Evolutionary conservation across 768 basidiomycete genomes (phyloP).

Genomic region (Kwoniella mangroviensis): DNA sequence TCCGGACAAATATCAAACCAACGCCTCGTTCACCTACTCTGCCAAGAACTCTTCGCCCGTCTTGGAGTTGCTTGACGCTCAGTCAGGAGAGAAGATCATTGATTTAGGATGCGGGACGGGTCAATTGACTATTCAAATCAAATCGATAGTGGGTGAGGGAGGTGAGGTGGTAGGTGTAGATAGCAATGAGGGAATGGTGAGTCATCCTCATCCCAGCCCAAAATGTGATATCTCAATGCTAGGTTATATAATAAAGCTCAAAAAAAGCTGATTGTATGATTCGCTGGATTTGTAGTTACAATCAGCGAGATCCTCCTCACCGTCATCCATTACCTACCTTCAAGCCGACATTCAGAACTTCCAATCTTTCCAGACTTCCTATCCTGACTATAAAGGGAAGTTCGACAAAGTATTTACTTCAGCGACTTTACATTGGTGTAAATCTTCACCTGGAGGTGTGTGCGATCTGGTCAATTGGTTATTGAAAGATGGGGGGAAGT

Average conservation of each 20-base stretch:
- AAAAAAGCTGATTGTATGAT: too few relatives aligned
- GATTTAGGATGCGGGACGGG: constrained; percentile 77
- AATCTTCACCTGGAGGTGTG: constrained; percentile 70
- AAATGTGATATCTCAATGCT: background rate
- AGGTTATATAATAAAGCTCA: too few relatives aligned
- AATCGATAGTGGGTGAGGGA: constrained; percentile 62
- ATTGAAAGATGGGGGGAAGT: constrained; percentile 72
- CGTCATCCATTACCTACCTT: constrained; percentile 54
- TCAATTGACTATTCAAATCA: constrained; percentile 70
- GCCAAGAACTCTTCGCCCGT: constrained; percentile 63
- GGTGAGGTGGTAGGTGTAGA: constrained; percentile 70
- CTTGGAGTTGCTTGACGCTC: constrained; percentile 66
- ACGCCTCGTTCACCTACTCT: constrained; percentile 72
- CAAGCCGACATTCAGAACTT: constrained; percentile 60
- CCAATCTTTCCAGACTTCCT: constrained; percentile 27
- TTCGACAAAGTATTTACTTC: constrained; percentile 82
- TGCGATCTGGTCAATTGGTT: constrained; percentile 66
- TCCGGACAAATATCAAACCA: constrained; percentile 67
- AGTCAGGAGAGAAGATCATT: constrained; percentile 69
- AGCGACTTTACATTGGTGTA: constrained; percentile 85
- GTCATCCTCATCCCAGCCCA: constrained; percentile 27
- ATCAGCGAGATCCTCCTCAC: constrained; percentile 62
- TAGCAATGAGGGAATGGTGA: constrained; percentile 73
- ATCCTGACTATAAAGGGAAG: constrained; percentile 48
- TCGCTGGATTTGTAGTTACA: constrained; percentile 60